Evolutionary conservation across 2,329 filamentous ascomycete genomes (phyloP), one percentile per base, ranked within the genome.

Genomic region (Apiospora koreana): DNA sequence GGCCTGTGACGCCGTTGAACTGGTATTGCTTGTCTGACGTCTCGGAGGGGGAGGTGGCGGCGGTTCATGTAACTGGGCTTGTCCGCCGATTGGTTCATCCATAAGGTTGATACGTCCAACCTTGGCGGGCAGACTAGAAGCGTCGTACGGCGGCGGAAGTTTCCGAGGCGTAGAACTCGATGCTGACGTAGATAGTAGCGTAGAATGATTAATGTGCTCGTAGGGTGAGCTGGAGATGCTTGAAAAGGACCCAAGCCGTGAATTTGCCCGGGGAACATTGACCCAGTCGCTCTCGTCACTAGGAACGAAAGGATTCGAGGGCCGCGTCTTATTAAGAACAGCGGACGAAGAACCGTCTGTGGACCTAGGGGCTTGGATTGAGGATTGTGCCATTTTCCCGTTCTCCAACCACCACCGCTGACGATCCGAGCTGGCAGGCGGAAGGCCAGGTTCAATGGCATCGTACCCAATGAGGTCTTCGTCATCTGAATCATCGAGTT

Each of bases 281-380:
- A 97, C 89, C 96, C 96, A 98, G 76, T 98, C 95, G 12, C 92
- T 89, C 79, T 97, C 93, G 42, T 91, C 86, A 1, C 88, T 91
- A 0, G 87, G 84, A 1, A 86, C 87, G 79, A 97, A 98, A 0
- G 96, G 96, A 76, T 98, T 98, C 0, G 92, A 89, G 16, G 90
- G 89, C 65, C 93, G 89, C 42, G 89, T 87, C 1, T 92, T 89
- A 78, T 97, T 98, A 28, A 93, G 86, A 2, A 90, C 83, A 75
- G 90, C 86, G 14, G 87, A 85, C 10, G 85, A 83, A 68, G 75
- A 77, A 2, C 85, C 82, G 67, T 83, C 83, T 67, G 81, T 78
- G 9, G 82, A 80, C 50, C 80, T 83, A 0, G 94, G 93, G 10
- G 93, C 89, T 71, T 87, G 85, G 46, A 97, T 83, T 21, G 87